Base-by-base conservation (phyloP, 352 stramenopile genomes). In the Phytopythium sindhum region DNA sequence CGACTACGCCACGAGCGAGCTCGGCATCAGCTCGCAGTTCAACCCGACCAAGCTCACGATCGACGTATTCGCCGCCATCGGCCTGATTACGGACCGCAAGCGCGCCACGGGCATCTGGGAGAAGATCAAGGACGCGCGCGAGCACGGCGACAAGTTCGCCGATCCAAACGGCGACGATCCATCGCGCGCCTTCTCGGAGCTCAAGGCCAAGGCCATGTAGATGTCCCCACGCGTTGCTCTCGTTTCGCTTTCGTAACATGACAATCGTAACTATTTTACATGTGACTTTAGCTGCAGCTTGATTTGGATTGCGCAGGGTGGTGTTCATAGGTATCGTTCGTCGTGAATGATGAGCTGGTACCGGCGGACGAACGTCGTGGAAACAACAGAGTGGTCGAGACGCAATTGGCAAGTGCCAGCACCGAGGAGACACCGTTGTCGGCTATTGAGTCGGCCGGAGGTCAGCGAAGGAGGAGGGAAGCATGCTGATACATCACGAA, bases 21-120 rank as follows among this genome's bases (percentile, higher is more conserved):
- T 98, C 72, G 97, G 97, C 41, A 84, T 97, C 57, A 92, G 84
- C 10, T 79, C 77, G 61, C 97, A 99, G 78, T 99, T 98, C 84
- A 99, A 99, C 80, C 97, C 97, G 10, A 98, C 92, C 42, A 99
- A 99, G 79, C 71, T 99, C 54, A 94, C 98, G 60, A 99, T 99
- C 73, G 97, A 99, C 78, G 65, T 90, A 5, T 85, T 97, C 57
- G 94, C 95, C 0, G 54, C 72, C 14, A 47, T 99, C 12, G 97
- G 97, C 9, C 74, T 99, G 2, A 94, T 98, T 15, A 92, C 84
- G 68, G 88, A 98, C 63, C 91, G 96, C 52, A 99, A 99, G 81
- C 89, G 96, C 63, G 97, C 91, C 31, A 93, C 89, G 29, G 86
- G 91, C 11, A 92, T 98, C 31, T 99, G 97, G 96, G 87, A 84